phyloP scores from a whole-genome alignment of 202 grass and related monocot genomes.

The Cymbopogon flexuosus region DNA sequence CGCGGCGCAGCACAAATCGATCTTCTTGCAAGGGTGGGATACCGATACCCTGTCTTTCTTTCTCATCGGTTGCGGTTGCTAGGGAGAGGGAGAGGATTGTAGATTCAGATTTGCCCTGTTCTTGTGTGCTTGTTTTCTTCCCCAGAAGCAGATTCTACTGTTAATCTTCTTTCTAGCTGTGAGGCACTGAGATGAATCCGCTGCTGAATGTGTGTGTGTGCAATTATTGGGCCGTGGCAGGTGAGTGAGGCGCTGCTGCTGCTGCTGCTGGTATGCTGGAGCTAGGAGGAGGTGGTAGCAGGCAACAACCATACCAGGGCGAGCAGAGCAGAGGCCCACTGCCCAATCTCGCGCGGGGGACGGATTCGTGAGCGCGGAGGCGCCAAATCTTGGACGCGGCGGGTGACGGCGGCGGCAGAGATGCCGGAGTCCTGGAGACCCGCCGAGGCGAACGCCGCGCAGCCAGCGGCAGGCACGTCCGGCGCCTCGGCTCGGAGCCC shows the following conservation, averaged over 20 bases:
- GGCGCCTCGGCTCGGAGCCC: background rate
- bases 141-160: background rate
- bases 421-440: constrained; percentile 46
- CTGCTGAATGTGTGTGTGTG: constrained; percentile 21
- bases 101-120: constrained; percentile 42
- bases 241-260: constrained; percentile 20
- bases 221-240: constrained; percentile 39
- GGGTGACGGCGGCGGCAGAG: background rate
- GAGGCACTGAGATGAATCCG: background rate
- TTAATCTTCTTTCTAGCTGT: background rate
- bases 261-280: constrained; percentile 42
- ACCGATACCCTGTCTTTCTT: background rate
- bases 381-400: background rate
- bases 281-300: constrained; percentile 1
- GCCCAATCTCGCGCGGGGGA: background rate
- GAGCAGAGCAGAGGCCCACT: background rate
- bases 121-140: constrained; percentile 6
- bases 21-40: background rate
- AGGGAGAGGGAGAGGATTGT: background rate
- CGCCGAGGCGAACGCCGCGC: constrained; percentile 6
- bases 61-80: background rate
- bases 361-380: background rate
- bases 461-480: background rate
- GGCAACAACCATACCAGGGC: background rate
- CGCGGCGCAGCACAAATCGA: background rate